Evolutionary conservation across 2,329 filamentous ascomycete genomes (phyloP).

Genomic region (Colletotrichum tamarilloi): DNA sequence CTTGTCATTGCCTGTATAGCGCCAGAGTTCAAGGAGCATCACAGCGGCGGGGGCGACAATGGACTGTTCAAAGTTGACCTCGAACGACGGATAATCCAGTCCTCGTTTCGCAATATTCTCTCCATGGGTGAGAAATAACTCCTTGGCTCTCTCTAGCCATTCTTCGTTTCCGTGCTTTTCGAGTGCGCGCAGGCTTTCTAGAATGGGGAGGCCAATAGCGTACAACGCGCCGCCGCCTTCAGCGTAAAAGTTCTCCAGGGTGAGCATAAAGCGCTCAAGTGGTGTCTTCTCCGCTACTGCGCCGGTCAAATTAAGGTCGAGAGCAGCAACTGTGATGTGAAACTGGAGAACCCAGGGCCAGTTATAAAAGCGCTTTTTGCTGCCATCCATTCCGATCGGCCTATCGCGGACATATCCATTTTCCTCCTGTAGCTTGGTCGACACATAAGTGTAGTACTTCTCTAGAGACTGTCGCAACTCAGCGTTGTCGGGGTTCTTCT

Average conservation of each 20-base stretch:
- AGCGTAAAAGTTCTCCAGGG: conserved; percentile 25
- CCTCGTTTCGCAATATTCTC: conserved; percentile 5
- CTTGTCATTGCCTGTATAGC: conserved; percentile 52
- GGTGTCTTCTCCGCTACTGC: neutral
- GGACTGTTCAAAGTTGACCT: conserved; percentile 35
- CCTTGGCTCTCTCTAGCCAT: neutral
- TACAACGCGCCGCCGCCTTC: conserved; percentile 30
- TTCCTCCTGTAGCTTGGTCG: conserved; percentile 26
- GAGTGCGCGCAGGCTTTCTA: conserved; percentile 14
- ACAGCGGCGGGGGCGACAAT: conserved; percentile 33
- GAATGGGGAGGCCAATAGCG: conserved; percentile 27
- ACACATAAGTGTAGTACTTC: conserved; percentile 28
- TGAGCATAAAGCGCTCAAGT: conserved; percentile 15
- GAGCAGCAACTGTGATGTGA: conserved; percentile 13
- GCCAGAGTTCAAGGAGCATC: conserved; percentile 59
- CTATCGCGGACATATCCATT: conserved; percentile 22
- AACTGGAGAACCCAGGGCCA: conserved; percentile 33
- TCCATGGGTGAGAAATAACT: conserved; percentile 11
- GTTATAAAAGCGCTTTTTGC: conserved; percentile 27
- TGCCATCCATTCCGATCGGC: neutral
- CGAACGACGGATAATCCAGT: conserved; percentile 25
- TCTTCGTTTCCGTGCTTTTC: neutral
- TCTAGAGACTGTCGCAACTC: neutral
- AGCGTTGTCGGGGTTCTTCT: neutral
- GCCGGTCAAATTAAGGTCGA: neutral